Conservation (phyloP, 345 rosid genomes). For the Salix udensis region DNA sequence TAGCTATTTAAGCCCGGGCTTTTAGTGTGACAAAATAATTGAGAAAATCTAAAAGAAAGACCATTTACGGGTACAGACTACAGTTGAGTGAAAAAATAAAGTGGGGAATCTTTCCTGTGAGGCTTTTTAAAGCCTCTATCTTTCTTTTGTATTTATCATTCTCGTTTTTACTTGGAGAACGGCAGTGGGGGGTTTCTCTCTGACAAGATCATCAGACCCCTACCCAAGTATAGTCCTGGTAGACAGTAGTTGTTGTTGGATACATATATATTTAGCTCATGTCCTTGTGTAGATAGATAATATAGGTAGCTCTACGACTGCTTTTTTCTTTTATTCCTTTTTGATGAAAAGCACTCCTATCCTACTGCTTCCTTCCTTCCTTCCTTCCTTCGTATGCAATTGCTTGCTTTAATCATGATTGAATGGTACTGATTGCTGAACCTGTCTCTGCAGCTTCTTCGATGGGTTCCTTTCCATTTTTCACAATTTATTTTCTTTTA, state of each 20-base stretch:
- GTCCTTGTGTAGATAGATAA: neutral
- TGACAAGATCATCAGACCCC: slow-evolving; percentile 26
- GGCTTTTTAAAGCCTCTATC: slow-evolving; percentile 8
- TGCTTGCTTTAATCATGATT: slow-evolving; percentile 21
- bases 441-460: slow-evolving; percentile 33
- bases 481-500: neutral
- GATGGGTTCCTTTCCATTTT: slow-evolving; percentile 9
- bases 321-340: neutral
- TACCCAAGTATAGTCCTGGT: neutral
- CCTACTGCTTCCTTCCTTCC: neutral
- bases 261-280: neutral
- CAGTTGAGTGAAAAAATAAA: neutral
- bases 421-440: slow-evolving; percentile 21
- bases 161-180: neutral
- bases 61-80: neutral
- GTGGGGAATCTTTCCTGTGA: slow-evolving; percentile 12
- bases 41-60: neutral
- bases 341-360: no score
- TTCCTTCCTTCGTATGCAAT: slow-evolving; percentile 15
- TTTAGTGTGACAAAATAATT: neutral
- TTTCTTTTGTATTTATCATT: slow-evolving; percentile 16
- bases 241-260: neutral
- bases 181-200: neutral
- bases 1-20: no score
- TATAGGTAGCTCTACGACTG: neutral